These are phyloP conservation scores for Papiliotrema nemorosa DNA, from an alignment of 1,284 basidiomycete species.

Conservation along the genomic window DNA sequence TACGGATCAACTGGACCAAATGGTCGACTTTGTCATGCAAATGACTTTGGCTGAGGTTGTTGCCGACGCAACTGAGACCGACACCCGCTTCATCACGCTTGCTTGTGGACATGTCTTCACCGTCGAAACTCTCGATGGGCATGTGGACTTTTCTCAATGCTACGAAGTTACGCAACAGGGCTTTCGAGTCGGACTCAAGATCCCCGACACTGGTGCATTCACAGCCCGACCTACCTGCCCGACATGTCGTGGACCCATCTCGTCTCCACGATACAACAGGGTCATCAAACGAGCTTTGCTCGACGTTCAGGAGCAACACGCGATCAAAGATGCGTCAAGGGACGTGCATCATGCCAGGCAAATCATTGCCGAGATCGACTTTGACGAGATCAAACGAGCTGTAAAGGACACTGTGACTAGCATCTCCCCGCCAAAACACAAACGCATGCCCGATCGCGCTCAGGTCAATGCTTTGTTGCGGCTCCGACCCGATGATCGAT, in stretches of 20 bases:
- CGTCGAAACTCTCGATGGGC: conserved; percentile 44
- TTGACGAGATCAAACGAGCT: too few relatives aligned
- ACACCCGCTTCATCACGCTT: background rate
- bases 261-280: conserved; percentile 58
- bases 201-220: conserved; percentile 46
- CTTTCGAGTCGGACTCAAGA: conserved; percentile 52
- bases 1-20: background rate
- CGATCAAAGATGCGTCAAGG: too few relatives aligned
- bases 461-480: too few relatives aligned
- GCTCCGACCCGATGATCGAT: too few relatives aligned
- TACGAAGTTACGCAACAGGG: conserved; percentile 32
- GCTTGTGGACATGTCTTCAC: background rate
- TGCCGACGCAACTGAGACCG: too few relatives aligned
- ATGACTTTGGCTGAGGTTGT: too few relatives aligned
- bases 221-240: conserved; percentile 57
- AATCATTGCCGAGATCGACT: too few relatives aligned
- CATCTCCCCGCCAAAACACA: too few relatives aligned
- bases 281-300: conserved; percentile 60
- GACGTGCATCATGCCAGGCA: too few relatives aligned
- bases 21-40: background rate
- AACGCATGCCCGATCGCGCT: too few relatives aligned
- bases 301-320: conserved; percentile 63
- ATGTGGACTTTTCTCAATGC: conserved; percentile 7
- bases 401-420: too few relatives aligned
- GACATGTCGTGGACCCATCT: conserved; percentile 56